These are phyloP conservation scores for Melaleuca quinquenervia DNA, from an alignment of 345 rosid genomes.

Conservation along the genomic window DNA sequence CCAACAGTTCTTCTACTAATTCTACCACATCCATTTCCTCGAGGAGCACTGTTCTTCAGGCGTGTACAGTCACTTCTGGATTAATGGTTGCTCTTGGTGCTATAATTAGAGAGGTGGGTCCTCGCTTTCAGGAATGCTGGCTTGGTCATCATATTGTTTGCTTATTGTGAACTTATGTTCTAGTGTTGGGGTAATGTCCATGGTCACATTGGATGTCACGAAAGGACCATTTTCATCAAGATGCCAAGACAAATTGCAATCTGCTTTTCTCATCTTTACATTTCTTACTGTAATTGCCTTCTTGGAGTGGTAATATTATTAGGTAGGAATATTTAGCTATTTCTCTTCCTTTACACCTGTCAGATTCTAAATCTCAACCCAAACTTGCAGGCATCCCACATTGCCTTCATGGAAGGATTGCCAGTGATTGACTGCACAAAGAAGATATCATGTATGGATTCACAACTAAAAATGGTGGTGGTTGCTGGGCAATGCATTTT, in stretches of 20 bases:
- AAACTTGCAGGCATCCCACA: constrained; percentile 59
- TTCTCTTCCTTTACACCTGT: background rate
- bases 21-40: constrained; percentile 19
- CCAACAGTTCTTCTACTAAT: constrained; percentile 3
- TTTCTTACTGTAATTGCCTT: background rate
- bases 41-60: constrained; percentile 64
- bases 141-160: background rate
- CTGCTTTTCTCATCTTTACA: background rate
- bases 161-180: background rate
- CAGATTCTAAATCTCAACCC: background rate
- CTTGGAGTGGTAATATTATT: background rate
- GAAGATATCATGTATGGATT: constrained; percentile 47
- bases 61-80: constrained; percentile 68
- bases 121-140: background rate
- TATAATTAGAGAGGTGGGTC: constrained; percentile 52
- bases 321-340: background rate
- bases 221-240: background rate
- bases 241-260: background rate
- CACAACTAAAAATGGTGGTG: background rate
- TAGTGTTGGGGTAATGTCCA: background rate
- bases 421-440: constrained; percentile 55
- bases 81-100: constrained; percentile 55
- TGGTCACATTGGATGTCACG: background rate
- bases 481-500: background rate
- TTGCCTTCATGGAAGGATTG: constrained; percentile 61